Evolutionary conservation across 2,329 filamentous ascomycete species (phyloP).

Genomic region (Aureobasidium uvarum): DNA sequence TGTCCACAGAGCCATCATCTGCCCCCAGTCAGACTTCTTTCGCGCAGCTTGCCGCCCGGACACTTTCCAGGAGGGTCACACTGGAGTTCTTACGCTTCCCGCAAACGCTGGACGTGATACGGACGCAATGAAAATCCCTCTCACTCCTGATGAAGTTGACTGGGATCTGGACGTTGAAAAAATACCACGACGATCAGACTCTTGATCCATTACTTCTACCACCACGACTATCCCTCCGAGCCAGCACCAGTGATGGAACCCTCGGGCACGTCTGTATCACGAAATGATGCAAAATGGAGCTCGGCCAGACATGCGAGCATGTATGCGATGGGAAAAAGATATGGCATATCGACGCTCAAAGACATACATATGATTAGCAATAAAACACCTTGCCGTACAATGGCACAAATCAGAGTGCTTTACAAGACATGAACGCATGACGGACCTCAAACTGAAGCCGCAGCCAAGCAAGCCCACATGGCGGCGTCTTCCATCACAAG

Average conservation of each 20-base stretch:
- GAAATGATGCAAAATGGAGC: no score
- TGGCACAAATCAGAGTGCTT: no score
- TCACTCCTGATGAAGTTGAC: neutral
- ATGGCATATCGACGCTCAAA: neutral
- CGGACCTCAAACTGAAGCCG: no score
- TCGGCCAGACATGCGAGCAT: neutral
- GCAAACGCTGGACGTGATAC: neutral
- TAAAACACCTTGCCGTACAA: no score
- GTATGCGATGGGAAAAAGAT: neutral
- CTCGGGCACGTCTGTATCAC: no score
- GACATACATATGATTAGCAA: no score
- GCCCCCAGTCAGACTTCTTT: conserved; percentile 32
- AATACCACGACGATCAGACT: neutral
- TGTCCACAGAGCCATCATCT: conserved; percentile 34
- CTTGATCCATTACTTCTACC: neutral
- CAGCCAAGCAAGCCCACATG: no score
- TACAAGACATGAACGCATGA: no score
- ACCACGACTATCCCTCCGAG: neutral
- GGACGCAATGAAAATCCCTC: rapidly evolving
- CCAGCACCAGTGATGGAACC: no score
- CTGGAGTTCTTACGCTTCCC: neutral
- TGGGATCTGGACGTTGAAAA: conserved; percentile 6
- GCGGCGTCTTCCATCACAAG: no score
- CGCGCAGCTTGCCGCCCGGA: conserved; percentile 29
- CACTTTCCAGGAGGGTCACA: neutral